Conservation (phyloP, 306 rosid species). For the Vigna unguiculata region DNA sequence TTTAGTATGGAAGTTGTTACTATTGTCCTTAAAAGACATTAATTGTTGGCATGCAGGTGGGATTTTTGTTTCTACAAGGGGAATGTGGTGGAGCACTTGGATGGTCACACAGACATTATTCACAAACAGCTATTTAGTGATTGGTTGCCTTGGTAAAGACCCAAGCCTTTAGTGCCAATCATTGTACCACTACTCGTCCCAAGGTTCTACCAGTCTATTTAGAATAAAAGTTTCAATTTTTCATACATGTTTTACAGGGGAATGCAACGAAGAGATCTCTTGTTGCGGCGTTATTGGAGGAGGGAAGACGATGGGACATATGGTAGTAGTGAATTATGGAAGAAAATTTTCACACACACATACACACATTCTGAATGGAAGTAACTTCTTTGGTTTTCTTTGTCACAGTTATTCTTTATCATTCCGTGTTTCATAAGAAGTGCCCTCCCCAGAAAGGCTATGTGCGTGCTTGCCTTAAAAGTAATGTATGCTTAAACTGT, state of each 20-base stretch:
- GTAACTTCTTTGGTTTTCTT: conserved; percentile 54
- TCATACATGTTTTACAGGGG: conserved; percentile 67
- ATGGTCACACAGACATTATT: conserved; percentile 96
- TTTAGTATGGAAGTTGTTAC: conserved; percentile 44
- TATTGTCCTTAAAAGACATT: conserved; percentile 36
- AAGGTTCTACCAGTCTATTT: conserved; percentile 21
- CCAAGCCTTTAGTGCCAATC: conserved; percentile 48
- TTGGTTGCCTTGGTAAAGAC: conserved; percentile 93
- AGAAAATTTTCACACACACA: not conserved
- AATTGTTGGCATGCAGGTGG: conserved; percentile 80
- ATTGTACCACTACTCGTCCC: conserved; percentile 40
- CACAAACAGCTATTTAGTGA: conserved; percentile 76
- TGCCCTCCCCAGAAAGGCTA: conserved; percentile 81
- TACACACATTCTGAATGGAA: conserved; percentile 35
- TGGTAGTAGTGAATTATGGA: conserved; percentile 61
- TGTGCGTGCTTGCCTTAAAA: conserved; percentile 97
- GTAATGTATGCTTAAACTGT: conserved; percentile 80
- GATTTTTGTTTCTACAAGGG: conserved; percentile 88
- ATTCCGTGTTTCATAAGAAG: conserved; percentile 88
- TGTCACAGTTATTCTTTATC: conserved; percentile 86
- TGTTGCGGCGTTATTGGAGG: conserved; percentile 97
- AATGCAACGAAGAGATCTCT: conserved; percentile 86
- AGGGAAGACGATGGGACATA: conserved; percentile 99
- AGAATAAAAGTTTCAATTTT: conserved; percentile 11
- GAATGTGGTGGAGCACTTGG: conserved; percentile 88